Evolutionary conservation across 139 green algal genomes (phyloP).

Genomic region (Pleodorina starrii): DNA sequence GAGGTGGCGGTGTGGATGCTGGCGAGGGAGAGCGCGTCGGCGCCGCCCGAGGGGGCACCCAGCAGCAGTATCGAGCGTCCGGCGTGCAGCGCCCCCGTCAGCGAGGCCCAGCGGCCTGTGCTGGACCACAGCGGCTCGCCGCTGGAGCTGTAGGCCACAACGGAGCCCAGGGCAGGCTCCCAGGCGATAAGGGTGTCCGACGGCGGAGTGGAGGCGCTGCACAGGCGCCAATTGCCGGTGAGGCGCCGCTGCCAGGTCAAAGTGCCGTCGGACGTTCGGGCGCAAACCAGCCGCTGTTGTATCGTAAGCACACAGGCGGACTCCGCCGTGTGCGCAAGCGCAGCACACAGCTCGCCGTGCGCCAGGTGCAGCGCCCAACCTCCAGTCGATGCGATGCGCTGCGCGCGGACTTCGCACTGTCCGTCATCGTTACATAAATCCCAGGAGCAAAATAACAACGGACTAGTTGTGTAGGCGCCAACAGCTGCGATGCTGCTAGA

Average conservation of each 20-base stretch:
- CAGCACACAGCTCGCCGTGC: neutral
- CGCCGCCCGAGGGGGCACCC: neutral
- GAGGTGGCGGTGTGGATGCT: slow-evolving; percentile 15
- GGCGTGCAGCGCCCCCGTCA: neutral
- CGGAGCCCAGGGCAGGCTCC: neutral
- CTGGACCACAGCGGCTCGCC: neutral
- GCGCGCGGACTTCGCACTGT: neutral
- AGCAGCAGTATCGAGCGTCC: neutral
- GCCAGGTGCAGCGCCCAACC: neutral
- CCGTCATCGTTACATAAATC: neutral
- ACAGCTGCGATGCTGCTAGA: neutral
- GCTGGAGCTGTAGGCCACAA: neutral
- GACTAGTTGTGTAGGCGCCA: neutral
- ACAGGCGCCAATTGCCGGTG: neutral
- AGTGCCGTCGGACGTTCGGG: neutral
- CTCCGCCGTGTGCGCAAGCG: neutral
- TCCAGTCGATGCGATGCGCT: neutral
- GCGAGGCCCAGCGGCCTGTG: neutral
- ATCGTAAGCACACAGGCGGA: neutral
- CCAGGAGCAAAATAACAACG: neutral
- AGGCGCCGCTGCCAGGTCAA: neutral
- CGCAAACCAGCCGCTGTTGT: slow-evolving; percentile 21
- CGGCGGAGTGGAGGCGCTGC: neutral
- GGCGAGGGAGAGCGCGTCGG: neutral
- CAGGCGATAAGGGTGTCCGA: neutral